These are phyloP conservation scores for Populus tremula DNA, from an alignment of 345 rosid species.

Conservation along the genomic window DNA sequence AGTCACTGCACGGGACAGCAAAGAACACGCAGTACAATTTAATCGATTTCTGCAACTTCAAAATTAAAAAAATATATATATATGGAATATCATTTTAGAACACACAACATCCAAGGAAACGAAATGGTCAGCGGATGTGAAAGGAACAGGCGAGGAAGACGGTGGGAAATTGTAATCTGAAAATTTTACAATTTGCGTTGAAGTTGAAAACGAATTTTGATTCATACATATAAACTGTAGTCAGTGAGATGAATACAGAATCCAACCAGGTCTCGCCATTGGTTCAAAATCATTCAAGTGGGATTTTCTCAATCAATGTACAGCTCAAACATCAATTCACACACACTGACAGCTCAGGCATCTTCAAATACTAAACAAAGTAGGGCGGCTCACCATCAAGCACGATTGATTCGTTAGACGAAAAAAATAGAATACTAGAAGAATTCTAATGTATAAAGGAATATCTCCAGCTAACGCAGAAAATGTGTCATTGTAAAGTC, in stretches of 20 bases:
- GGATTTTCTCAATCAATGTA: neutral
- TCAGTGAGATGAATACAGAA: too few relatives aligned
- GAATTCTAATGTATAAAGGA: neutral
- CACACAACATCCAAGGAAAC: too few relatives aligned
- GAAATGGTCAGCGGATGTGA: neutral
- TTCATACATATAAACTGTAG: neutral
- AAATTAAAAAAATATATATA: too few relatives aligned
- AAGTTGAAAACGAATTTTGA: neutral
- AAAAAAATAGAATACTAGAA: neutral
- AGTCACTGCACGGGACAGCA: neutral
- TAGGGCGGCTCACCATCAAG: neutral
- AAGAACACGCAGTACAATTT: neutral
- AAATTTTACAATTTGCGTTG: neutral
- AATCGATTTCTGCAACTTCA: neutral
- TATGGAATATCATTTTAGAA: too few relatives aligned
- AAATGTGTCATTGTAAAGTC: neutral
- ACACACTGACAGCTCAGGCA: slow-evolving; percentile 4
- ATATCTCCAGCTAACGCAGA: neutral
- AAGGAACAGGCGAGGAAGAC: neutral
- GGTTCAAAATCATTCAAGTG: neutral
- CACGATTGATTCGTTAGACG: neutral
- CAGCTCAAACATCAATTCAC: neutral
- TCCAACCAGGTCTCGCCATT: neutral
- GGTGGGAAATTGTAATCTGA: neutral
- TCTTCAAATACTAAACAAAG: neutral